A percentile compares a stretch with the other conserved stretches of the same genome.
Evolutionary conservation across 1,139 yeast species (phyloP).

Genomic region (Yamadazyma oceani): DNA sequence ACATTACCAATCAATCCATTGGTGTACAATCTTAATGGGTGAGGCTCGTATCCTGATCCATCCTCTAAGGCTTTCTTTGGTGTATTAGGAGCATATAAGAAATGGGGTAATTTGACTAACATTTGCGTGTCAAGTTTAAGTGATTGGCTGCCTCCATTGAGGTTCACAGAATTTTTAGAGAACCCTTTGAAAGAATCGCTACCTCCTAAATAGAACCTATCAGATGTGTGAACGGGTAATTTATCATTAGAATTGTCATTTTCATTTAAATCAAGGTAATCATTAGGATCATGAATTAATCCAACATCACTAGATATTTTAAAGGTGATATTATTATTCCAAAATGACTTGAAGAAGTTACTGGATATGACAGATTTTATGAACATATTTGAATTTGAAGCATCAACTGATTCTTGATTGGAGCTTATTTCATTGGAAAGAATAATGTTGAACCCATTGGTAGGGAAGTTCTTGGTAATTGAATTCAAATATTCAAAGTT

Average conservation of each 20-base stretch:
- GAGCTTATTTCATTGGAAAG: conserved; percentile 33
- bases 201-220: conserved; percentile 53
- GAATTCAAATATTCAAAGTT: conserved; percentile 23
- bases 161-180: conserved; percentile 35
- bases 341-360: conserved; percentile 38
- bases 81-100: conserved; percentile 23
- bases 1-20: conserved; percentile 36
- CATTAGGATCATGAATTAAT: conserved; percentile 24
- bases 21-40: conserved; percentile 46
- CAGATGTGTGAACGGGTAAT: conserved; percentile 36
- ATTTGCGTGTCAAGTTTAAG: conserved; percentile 36
- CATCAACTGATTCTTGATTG: conserved; percentile 26
- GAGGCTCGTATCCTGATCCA: conserved; percentile 22
- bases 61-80: conserved; percentile 15
- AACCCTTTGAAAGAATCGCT: conserved; percentile 39
- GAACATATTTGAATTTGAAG: conserved; percentile 24
- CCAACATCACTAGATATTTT: conserved; percentile 31
- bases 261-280: background rate
- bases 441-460: conserved; percentile 24
- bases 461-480: conserved; percentile 32
- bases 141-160: conserved; percentile 43
- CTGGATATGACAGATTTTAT: conserved; percentile 28
- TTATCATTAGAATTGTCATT: conserved; percentile 1
- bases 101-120: conserved; percentile 37
- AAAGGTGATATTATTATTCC: conserved; percentile 31